These are phyloP conservation scores for Stenocarpella maydis DNA, from an alignment of 2,329 filamentous ascomycete species.

Conservation along the genomic window DNA sequence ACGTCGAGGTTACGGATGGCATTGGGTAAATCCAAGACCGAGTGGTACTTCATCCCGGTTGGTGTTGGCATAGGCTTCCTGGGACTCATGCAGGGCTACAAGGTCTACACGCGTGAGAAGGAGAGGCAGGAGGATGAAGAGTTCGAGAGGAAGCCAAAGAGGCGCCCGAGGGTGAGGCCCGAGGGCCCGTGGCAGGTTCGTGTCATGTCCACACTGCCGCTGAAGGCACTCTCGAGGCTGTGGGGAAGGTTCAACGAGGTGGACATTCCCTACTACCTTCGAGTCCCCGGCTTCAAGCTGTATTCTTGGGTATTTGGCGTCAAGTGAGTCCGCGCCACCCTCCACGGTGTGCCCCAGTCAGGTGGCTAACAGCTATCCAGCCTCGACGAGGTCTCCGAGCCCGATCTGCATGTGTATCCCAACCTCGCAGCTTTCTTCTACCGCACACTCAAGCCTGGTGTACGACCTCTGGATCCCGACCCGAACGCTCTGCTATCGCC, in stretches of 20 bases:
- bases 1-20: slow-evolving; percentile 60
- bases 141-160: slow-evolving; percentile 55
- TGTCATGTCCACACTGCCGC: slow-evolving; percentile 89
- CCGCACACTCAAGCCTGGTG: slow-evolving; percentile 88
- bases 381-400: slow-evolving; percentile 85
- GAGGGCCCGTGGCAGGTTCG: slow-evolving; percentile 93
- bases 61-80: slow-evolving; percentile 86
- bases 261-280: slow-evolving; percentile 85
- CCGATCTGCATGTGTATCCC: slow-evolving; percentile 87
- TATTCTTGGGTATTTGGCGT: slow-evolving; percentile 94
- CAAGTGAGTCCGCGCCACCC: slow-evolving; percentile 55
- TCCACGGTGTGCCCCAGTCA: slow-evolving; percentile 12
- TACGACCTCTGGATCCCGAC: slow-evolving; percentile 83
- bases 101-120: slow-evolving; percentile 67
- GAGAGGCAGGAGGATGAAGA: slow-evolving; percentile 58
- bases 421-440: slow-evolving; percentile 99
- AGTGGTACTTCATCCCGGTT: slow-evolving; percentile 92
- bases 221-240: slow-evolving; percentile 87
- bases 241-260: slow-evolving; percentile 95
- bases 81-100: slow-evolving; percentile 84
- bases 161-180: slow-evolving; percentile 72
- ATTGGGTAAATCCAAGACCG: slow-evolving; percentile 64
- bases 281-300: slow-evolving; percentile 88
- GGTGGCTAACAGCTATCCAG: slow-evolving; percentile 51
- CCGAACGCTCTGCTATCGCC: slow-evolving; percentile 84